These are phyloP conservation scores for Kwoniella shandongensis DNA, from an alignment of 768 basidiomycete genomes.

Conservation along the genomic window DNA sequence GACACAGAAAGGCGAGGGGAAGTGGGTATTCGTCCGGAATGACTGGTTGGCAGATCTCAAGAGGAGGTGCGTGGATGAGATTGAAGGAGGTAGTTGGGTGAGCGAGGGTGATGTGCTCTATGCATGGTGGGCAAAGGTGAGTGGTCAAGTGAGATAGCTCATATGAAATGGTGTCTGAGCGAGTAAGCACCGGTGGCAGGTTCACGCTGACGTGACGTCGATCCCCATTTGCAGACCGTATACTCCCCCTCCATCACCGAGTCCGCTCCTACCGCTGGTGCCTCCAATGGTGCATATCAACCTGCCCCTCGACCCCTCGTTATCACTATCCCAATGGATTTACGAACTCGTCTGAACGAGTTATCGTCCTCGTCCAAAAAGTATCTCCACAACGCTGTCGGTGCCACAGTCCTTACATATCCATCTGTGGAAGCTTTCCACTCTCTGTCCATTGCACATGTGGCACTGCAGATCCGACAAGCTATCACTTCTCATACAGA, in stretches of 20 bases:
- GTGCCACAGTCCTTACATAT: background rate
- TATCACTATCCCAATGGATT: conserved; percentile 11
- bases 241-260: no score
- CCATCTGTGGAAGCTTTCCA: background rate
- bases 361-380: conserved; percentile 1
- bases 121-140: conserved; percentile 13
- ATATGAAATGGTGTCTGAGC: background rate
- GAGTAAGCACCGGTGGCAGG: no score
- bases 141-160: background rate
- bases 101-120: conserved; percentile 12
- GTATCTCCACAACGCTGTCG: conserved; percentile 7
- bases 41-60: conserved; percentile 1
- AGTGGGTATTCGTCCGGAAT: conserved; percentile 4
- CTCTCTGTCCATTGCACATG: background rate
- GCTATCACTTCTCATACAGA: background rate
- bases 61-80: background rate
- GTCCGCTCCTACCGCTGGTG: no score
- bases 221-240: no score
- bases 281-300: no score
- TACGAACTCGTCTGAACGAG: conserved; percentile 5
- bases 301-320: background rate
- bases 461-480: background rate
- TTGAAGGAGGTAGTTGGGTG: background rate
- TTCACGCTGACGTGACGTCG: no score
- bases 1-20: background rate